Base-by-base conservation (phyloP, 2,329 filamentous ascomycete genomes). In the Colletotrichum truncatum region DNA sequence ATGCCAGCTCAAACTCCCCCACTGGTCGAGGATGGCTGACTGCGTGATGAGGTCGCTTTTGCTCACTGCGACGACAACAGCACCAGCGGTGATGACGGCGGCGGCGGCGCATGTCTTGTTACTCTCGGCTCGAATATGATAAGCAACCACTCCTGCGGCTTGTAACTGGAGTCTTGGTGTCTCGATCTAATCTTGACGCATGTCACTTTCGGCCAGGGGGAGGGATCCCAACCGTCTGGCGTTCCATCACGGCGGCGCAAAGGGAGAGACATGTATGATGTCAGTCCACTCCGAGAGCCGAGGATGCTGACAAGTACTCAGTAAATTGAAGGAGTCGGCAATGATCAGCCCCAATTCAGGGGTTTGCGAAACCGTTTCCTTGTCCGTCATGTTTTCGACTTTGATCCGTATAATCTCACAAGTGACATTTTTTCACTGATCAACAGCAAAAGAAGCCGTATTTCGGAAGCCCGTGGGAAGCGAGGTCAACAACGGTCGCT, bases 31-130 rank as follows among this genome's bases (percentile, higher is more conserved):
- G 39, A 55, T 39, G 56, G n/a, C 49, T 56, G 49, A 56, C 57
- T 65, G 62, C 41, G 16, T 38, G 18, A 16, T 38, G 34, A 23
- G 38, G 61, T 65, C 25, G 49, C 57, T 56, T 62, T 56, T 62
- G 34, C 48, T 65, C 57, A 62, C 41, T 41, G 34, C 32, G 39
- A 39, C 39, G 23, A n/a, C 45, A 32, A n/a, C 26, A 39, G 36
- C 41, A 10, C 21, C 45, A 43, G n/a, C n/a, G n/a, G n/a, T n/a
- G n/a, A n/a, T n/a, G n/a, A n/a, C n/a, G n/a, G n/a, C n/a, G n/a
- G 23, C 56, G 25, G 46, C 49, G 28, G 49, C 43, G 25, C 34
- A 43, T 30, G 57, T 53, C 34, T 39, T 45, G 36, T 38, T 49
- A 51, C 34, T 38, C 49, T 56, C 14, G 41, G n/a, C 11, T 41